A percentile compares a stretch with the other conserved stretches of the same genome.
Conservation (phyloP, 192 early-diverging fungal genomes). For the Diversispora epigaea region DNA sequence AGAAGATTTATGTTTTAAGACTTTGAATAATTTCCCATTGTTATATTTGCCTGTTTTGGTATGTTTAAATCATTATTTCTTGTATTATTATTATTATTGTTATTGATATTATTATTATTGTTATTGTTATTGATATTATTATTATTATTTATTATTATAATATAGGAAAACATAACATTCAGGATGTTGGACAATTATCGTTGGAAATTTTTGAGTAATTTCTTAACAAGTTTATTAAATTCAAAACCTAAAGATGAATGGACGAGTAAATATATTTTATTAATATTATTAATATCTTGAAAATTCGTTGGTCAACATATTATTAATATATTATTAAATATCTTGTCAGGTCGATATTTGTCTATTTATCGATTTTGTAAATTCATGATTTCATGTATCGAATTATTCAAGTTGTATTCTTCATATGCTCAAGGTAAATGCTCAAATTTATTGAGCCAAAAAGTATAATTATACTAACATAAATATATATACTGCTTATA, state of each 20-base stretch:
- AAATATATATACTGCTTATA: neutral
- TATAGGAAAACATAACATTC: neutral
- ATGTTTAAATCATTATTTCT: no score
- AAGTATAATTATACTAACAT: neutral
- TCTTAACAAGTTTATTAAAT: neutral
- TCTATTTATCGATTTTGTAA: neutral
- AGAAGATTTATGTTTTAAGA: no score
- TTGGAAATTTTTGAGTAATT: conserved; percentile 13
- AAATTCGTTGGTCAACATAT: neutral
- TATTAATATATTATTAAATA: neutral
- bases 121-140: no score
- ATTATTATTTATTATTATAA: no score
- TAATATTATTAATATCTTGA: neutral
- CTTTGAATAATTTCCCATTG: no score
- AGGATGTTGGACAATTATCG: neutral
- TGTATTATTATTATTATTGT: no score
- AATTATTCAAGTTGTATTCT: neutral
- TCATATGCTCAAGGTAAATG: neutral
- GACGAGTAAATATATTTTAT: neutral
- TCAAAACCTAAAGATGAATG: neutral
- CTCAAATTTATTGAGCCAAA: neutral
- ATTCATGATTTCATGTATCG: conserved; percentile 1
- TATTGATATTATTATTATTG: no score
- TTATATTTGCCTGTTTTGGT: no score
- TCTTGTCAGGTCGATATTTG: neutral